Conservation (phyloP, 305 asterid genomes). For the Vinca major region DNA sequence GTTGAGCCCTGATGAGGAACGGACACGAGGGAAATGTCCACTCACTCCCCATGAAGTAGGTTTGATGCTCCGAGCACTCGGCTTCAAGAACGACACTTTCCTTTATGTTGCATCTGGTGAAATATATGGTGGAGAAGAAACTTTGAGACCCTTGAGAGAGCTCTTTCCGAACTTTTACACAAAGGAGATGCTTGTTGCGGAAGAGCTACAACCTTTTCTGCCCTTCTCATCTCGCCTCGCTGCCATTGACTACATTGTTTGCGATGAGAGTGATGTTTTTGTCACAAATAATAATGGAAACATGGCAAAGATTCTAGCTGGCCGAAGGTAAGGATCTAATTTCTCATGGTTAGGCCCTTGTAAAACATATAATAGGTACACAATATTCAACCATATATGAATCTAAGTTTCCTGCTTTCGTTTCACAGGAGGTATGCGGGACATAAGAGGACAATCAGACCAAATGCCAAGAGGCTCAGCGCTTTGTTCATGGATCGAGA, state of each 20-base stretch:
- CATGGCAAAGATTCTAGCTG: conserved; percentile 99
- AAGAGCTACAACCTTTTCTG: conserved; percentile 67
- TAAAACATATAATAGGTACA: background rate
- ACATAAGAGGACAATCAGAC: conserved; percentile 92
- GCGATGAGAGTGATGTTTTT: conserved; percentile 96
- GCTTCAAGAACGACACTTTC: conserved; percentile 71
- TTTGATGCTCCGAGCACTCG: conserved; percentile 90
- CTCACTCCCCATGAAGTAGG: conserved; percentile 98
- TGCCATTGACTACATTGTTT: conserved; percentile 83
- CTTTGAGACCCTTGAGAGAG: conserved; percentile 83
- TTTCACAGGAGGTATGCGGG: conserved; percentile 86
- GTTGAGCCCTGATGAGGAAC: conserved; percentile 87
- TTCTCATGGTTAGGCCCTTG: background rate
- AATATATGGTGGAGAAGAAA: conserved; percentile 96
- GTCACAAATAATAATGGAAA: conserved; percentile 95
- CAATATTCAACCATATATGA: background rate
- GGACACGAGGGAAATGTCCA: conserved; percentile 93
- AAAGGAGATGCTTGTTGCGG: conserved; percentile 79
- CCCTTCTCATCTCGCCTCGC: conserved; percentile 95
- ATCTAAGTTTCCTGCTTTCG: conserved; percentile 8
- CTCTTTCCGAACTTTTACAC: conserved; percentile 94
- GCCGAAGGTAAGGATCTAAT: conserved; percentile 56
- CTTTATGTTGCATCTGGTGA: conserved; percentile 97
- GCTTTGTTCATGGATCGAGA: conserved; percentile 50
- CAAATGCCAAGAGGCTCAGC: conserved; percentile 91